Evolutionary conservation across 2,329 filamentous ascomycete species (phyloP).

Genomic region (Trichoderma gracile): DNA sequence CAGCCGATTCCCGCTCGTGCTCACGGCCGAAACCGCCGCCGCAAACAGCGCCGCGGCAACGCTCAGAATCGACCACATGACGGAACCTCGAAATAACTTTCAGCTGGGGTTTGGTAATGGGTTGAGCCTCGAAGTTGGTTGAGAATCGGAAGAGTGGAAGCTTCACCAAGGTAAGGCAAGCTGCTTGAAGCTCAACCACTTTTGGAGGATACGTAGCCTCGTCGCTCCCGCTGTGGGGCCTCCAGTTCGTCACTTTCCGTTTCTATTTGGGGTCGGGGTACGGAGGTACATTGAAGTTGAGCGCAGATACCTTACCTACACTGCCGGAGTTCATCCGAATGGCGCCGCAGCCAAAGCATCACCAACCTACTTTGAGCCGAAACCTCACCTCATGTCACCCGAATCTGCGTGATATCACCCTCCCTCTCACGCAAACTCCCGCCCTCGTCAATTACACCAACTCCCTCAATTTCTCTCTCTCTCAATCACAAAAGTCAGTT

Average conservation of each 20-base stretch:
- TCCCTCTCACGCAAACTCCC: neutral
- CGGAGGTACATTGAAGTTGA: too few relatives aligned
- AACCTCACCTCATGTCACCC: neutral
- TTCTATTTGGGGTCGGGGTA: too few relatives aligned
- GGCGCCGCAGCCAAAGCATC: too few relatives aligned
- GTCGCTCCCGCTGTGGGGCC: slow-evolving; percentile 22
- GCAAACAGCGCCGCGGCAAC: slow-evolving; percentile 67
- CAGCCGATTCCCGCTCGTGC: slow-evolving; percentile 75
- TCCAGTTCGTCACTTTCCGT: slow-evolving; percentile 13
- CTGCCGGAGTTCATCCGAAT: too few relatives aligned
- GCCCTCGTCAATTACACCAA: neutral
- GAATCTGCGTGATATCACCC: neutral
- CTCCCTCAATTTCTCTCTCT: neutral
- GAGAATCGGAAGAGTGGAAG: neutral
- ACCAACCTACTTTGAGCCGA: too few relatives aligned
- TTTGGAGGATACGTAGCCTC: slow-evolving; percentile 43
- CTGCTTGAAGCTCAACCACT: slow-evolving; percentile 4
- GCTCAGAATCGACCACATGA: slow-evolving; percentile 74
- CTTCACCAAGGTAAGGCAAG: neutral
- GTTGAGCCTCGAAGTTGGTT: neutral
- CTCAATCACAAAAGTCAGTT: too few relatives aligned
- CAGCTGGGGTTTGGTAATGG: neutral
- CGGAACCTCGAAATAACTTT: neutral
- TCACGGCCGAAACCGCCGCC: slow-evolving; percentile 71
- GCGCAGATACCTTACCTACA: too few relatives aligned